Evolutionary conservation across 768 basidiomycete species (phyloP).

Genomic region (Pleurotus platypus): DNA sequence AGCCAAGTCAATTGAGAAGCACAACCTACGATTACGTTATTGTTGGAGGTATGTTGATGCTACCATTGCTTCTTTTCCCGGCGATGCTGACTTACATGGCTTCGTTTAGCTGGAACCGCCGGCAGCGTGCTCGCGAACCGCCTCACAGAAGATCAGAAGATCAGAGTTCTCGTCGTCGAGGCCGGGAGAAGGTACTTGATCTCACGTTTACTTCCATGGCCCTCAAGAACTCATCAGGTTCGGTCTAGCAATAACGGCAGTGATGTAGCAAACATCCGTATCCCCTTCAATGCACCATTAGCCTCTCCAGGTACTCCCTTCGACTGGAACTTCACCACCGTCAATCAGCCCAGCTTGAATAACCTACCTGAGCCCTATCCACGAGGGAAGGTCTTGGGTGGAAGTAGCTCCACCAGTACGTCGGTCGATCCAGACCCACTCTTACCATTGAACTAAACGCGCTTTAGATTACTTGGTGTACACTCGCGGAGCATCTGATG

Average conservation of each 20-base stretch:
- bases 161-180: slow-evolving; percentile 7
- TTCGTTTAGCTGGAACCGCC: slow-evolving; percentile 5
- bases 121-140: slow-evolving; percentile 5
- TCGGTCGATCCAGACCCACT: slow-evolving; percentile 8
- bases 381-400: slow-evolving; percentile 16
- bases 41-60: slow-evolving; percentile 3
- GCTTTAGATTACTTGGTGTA: slow-evolving; percentile 18
- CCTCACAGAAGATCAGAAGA: background rate
- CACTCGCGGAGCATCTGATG: slow-evolving; percentile 21
- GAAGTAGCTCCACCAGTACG: slow-evolving; percentile 19
- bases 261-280: background rate
- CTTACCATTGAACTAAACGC: background rate
- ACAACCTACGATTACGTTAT: slow-evolving; percentile 10
- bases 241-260: background rate
- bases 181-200: slow-evolving; percentile 1
- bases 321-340: slow-evolving; percentile 20
- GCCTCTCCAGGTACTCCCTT: background rate
- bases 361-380: slow-evolving; percentile 12
- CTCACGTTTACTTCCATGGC: background rate
- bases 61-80: background rate
- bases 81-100: background rate
- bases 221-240: background rate
- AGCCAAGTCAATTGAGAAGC: background rate
- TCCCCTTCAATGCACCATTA: slow-evolving; percentile 1
- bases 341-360: slow-evolving; percentile 14